phyloP scores from a whole-genome alignment of 495 filamentous ascomycete genomes.

The Xylaria flabelliformis region DNA sequence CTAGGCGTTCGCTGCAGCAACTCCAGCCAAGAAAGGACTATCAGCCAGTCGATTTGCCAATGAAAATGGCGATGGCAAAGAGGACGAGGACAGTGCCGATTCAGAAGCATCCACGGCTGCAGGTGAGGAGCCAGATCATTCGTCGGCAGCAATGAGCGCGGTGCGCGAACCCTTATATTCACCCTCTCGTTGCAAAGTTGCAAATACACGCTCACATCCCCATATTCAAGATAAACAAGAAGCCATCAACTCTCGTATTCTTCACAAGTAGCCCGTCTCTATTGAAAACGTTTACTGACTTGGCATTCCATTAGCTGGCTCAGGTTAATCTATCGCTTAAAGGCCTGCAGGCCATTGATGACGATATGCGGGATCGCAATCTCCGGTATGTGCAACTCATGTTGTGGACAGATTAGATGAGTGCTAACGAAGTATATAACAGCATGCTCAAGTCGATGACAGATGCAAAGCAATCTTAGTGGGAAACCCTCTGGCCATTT shows the following conservation, averaged over 20 bases:
- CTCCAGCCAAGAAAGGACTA: slow-evolving; percentile 46
- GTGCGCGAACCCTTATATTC: slow-evolving; percentile 53
- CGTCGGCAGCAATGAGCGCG: slow-evolving; percentile 63
- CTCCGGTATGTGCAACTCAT: slow-evolving; percentile 36
- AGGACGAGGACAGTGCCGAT: slow-evolving; percentile 33
- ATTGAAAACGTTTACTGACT: slow-evolving; percentile 30
- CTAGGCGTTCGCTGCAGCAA: slow-evolving; percentile 39
- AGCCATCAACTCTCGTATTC: slow-evolving; percentile 5
- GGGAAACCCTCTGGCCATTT: neutral
- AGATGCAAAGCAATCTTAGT: slow-evolving; percentile 35
- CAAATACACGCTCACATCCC: slow-evolving; percentile 29
- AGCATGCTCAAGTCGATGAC: slow-evolving; percentile 52
- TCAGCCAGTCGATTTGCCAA: slow-evolving; percentile 54
- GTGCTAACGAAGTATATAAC: slow-evolving; percentile 26
- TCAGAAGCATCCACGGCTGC: slow-evolving; percentile 47
- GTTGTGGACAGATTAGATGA: neutral
- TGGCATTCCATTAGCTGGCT: slow-evolving; percentile 50
- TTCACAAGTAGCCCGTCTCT: neutral
- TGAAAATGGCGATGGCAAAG: slow-evolving; percentile 34
- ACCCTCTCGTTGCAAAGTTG: slow-evolving; percentile 43
- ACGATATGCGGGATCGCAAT: slow-evolving; percentile 56
- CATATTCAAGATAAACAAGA: no score
- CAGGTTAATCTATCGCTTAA: slow-evolving; percentile 52
- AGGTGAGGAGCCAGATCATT: slow-evolving; percentile 61
- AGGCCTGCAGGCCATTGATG: slow-evolving; percentile 54